Evolutionary conservation across 2,329 filamentous ascomycete species (phyloP).

Genomic region (Rhinocladiella similis): DNA sequence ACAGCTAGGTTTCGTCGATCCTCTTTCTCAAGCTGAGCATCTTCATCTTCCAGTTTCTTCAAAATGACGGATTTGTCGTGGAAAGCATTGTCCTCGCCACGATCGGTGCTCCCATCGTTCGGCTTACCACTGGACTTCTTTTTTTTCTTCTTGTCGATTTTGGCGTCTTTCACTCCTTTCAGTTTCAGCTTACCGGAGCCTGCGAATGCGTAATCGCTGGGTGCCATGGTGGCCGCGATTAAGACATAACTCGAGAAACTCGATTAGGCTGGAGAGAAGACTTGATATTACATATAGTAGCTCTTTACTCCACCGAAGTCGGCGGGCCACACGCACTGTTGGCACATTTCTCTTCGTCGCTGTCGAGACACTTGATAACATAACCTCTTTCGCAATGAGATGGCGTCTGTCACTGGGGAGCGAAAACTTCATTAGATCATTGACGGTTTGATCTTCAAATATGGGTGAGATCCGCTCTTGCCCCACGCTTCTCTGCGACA

Average conservation of each 20-base stretch:
- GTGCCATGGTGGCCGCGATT: constrained; percentile 7
- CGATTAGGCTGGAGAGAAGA: not conserved
- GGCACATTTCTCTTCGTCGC: too few relatives aligned
- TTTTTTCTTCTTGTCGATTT: constrained; percentile 53
- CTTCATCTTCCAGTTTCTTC: constrained; percentile 26
- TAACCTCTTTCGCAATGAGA: too few relatives aligned
- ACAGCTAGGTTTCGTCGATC: constrained; percentile 28
- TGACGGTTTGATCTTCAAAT: too few relatives aligned
- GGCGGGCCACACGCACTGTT: too few relatives aligned
- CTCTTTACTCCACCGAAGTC: too few relatives aligned
- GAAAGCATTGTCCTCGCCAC: constrained; percentile 9
- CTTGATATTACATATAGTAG: not conserved
- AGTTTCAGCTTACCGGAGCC: constrained; percentile 71
- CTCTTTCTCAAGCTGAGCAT: constrained; percentile 30
- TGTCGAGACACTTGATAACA: too few relatives aligned
- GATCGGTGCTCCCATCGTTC: constrained; percentile 7
- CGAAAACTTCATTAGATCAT: too few relatives aligned
- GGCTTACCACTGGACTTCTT: constrained; percentile 42
- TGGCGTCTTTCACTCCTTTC: constrained; percentile 68
- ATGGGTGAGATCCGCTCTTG: too few relatives aligned
- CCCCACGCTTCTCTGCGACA: too few relatives aligned
- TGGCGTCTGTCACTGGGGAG: too few relatives aligned
- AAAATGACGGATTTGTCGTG: constrained; percentile 28
- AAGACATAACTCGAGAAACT: not conserved
- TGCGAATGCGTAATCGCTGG: constrained; percentile 16